Conservation (phyloP, 2,329 filamentous ascomycete species). For the Colletotrichum zoysiae region DNA sequence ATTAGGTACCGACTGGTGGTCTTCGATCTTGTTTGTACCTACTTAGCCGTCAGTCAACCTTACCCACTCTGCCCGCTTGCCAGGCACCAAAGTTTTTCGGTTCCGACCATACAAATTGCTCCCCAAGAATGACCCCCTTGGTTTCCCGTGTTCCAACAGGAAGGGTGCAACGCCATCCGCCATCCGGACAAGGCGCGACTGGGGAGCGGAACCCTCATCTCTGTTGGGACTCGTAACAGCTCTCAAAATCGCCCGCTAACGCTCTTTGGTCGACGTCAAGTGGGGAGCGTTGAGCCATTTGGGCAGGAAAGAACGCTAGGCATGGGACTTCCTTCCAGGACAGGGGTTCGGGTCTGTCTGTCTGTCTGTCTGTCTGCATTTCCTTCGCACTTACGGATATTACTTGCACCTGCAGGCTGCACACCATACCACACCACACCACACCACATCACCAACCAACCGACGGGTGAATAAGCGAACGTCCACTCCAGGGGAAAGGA, state of each 20-base stretch:
- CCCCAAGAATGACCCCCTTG: slow-evolving; percentile 1
- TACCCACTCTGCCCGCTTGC: background rate
- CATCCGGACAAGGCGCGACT: slow-evolving; percentile 22
- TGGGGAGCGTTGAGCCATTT: slow-evolving; percentile 20
- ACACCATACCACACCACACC: too few species aligned
- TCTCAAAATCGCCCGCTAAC: slow-evolving; percentile 21
- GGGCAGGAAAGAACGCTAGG: slow-evolving; percentile 27
- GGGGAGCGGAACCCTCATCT: slow-evolving; percentile 22
- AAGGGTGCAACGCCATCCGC: slow-evolving; percentile 16
- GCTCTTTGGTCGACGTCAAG: slow-evolving; percentile 25
- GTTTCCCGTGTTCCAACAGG: slow-evolving; percentile 14
- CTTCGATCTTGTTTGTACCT: slow-evolving; percentile 4
- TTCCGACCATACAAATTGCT: background rate
- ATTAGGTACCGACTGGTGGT: background rate
- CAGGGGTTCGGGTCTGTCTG: background rate
- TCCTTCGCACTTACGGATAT: background rate
- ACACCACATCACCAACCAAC: too few species aligned
- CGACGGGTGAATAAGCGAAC: background rate
- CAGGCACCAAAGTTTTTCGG: background rate
- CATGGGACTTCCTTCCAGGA: slow-evolving; percentile 4
- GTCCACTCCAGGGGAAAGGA: background rate
- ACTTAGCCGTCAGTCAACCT: background rate
- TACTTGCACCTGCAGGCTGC: background rate
- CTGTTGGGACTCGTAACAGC: slow-evolving; percentile 20
- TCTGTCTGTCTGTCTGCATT: too few species aligned